Conservation (phyloP, 2,329 filamentous ascomycete species). For the Aaosphaeria arxii region DNA sequence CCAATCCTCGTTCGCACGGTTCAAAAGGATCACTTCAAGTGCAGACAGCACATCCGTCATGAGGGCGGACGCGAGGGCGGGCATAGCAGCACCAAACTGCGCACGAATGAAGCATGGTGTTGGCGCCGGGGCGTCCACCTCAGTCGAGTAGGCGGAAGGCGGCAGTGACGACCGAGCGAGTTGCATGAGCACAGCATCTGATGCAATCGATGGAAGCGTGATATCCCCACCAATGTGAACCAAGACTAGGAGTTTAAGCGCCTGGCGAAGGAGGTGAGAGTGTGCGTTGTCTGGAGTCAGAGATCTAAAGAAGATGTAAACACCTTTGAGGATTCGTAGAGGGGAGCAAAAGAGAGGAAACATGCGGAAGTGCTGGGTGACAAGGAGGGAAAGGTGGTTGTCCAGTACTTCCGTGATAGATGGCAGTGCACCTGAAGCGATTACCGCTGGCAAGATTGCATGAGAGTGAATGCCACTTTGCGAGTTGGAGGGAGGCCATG, state of each 20-base stretch:
- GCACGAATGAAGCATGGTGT: constrained; percentile 40
- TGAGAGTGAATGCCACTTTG: constrained; percentile 17
- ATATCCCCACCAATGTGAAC: constrained; percentile 39
- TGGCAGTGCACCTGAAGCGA: constrained; percentile 16
- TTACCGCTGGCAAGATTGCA: constrained; percentile 33
- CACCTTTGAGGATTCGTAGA: constrained; percentile 28
- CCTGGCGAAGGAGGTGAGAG: constrained; percentile 25
- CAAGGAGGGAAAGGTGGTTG: constrained; percentile 28
- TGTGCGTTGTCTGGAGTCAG: constrained; percentile 12
- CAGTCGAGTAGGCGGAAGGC: neutral
- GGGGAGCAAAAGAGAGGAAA: constrained; percentile 36
- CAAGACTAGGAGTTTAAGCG: constrained; percentile 38
- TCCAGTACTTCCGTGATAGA: constrained; percentile 23
- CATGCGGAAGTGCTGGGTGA: constrained; percentile 29
- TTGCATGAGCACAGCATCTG: constrained; percentile 12
- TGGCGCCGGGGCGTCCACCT: constrained; percentile 7
- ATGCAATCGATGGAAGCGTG: constrained; percentile 19
- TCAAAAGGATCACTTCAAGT: constrained; percentile 28
- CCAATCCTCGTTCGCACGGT: constrained; percentile 29
- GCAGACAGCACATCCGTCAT: constrained; percentile 31
- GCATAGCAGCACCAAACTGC: constrained; percentile 36
- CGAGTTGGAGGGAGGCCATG: constrained; percentile 28
- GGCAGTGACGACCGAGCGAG: constrained; percentile 14
- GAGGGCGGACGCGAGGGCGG: constrained; percentile 24
- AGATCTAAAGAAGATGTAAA: constrained; percentile 31